Evolutionary conservation across 495 filamentous ascomycete genomes (phyloP), one percentile per base, ranked within the genome.

Genomic region (Penicillium coffeae): DNA sequence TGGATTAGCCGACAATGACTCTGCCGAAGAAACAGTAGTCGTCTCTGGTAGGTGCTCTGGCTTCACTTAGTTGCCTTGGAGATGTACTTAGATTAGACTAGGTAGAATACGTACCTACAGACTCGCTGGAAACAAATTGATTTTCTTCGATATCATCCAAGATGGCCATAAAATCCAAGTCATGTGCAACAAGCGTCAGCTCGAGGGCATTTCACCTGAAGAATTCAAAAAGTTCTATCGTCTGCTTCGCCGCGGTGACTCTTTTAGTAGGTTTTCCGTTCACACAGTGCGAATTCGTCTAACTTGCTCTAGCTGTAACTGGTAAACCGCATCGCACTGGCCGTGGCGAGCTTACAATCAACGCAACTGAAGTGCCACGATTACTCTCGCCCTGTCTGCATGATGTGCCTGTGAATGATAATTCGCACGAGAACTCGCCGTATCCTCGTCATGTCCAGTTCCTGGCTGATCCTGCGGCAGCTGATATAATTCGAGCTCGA

Each of bases 61-160:
- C 47, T 12, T 38, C 54, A 55, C 48, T 61, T 52, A 52, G 45
- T 50, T 34, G 52, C 45, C 48, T 49, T 52, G 44, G 48, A 47
- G 36, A 39, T 66, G 66, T 75, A 75, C 72, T 75, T 75, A 75
- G 70, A 69, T 65, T 55, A 60, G 64, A 37, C 52, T 73, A 88
- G 85, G 85, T 72, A 86, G 85, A 62, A 74, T 89, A 52, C 73
- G 64, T 66, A 77, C 75, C 39, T 70, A 71, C 56, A 80, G 80
- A 62, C 72, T 69, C 49, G 73, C 75, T 42, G 83, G 79, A 47
- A 81, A 77, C 57, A 88, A 86, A 69, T 82, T 98, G 62, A 74
- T 87, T 36, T 98, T 98, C 67, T 68, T 96, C 54, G 86, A 92
- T 67, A 58, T 97, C 47, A 67, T 77, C 47, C 81, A 86, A 69